Conservation (phyloP, 2,329 filamentous ascomycete species). For the Penicillium sp. region DNA sequence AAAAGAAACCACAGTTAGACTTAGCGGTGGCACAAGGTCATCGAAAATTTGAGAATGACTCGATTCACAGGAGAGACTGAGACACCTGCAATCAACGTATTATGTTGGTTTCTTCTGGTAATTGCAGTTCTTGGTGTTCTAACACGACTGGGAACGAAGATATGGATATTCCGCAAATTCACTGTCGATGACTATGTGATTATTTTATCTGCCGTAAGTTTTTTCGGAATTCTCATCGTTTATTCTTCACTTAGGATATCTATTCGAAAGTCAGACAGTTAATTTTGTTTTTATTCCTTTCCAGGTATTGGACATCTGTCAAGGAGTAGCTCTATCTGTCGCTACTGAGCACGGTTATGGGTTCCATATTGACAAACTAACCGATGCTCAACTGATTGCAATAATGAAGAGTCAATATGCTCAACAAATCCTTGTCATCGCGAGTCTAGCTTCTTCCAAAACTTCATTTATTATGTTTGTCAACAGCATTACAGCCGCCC, state of each 20-base stretch:
- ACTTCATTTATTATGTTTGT: slow-evolving; percentile 24
- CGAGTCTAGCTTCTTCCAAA: slow-evolving; percentile 23
- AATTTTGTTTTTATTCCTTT: not conserved
- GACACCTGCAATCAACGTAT: slow-evolving; percentile 21
- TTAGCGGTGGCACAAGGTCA: not conserved
- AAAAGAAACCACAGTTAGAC: not conserved
- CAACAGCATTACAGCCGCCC: slow-evolving; percentile 20
- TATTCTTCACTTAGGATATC: not conserved
- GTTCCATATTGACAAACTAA: slow-evolving; percentile 16
- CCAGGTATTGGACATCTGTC: slow-evolving; percentile 16
- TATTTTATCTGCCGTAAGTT: slow-evolving; percentile 19
- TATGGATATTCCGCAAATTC: slow-evolving; percentile 22
- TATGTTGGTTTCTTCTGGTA: slow-evolving; percentile 26
- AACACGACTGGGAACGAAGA: slow-evolving; percentile 23
- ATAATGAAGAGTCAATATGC: slow-evolving; percentile 25
- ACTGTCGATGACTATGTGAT: slow-evolving; percentile 22
- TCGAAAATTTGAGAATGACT: slow-evolving; percentile 3
- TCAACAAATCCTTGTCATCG: slow-evolving; percentile 21
- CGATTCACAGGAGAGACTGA: slow-evolving; percentile 29
- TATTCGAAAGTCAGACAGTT: not conserved
- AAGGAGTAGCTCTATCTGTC: slow-evolving; percentile 22
- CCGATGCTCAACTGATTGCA: slow-evolving; percentile 1
- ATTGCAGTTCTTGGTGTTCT: slow-evolving; percentile 22
- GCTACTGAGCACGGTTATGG: slow-evolving; percentile 23
- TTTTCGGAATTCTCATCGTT: not conserved